A percentile compares a stretch with the other conserved stretches of the same genome.
Conservation (phyloP, 441 rosid species). For the Melastoma candidum region DNA sequence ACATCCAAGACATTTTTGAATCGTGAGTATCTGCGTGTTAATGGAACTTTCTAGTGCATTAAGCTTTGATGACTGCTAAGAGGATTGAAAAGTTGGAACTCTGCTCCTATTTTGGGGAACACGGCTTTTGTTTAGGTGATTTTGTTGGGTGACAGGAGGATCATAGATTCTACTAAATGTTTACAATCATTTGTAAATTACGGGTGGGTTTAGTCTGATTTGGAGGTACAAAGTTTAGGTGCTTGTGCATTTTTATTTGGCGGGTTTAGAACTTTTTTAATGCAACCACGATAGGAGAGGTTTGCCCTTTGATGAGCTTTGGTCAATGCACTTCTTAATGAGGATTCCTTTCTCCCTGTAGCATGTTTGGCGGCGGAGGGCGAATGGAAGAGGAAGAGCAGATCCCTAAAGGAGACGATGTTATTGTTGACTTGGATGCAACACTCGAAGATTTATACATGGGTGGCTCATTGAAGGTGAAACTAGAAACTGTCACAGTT, state of each 20-base stretch:
- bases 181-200: no score
- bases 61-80: neutral
- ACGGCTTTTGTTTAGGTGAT: neutral
- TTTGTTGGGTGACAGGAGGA: neutral
- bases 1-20: conserved; percentile 66
- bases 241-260: neutral
- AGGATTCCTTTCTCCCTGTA: conserved; percentile 9
- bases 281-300: no score
- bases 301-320: no score
- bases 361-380: conserved; percentile 78
- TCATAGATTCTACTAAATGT: no score
- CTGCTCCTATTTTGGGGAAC: neutral
- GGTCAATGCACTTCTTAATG: no score
- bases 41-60: neutral
- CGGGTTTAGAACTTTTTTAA: neutral
- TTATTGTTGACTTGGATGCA: conserved; percentile 85
- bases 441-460: conserved; percentile 86
- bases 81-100: neutral
- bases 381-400: conserved; percentile 81
- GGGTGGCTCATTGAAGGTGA: conserved; percentile 91
- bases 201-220: no score
- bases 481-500: conserved; percentile 7
- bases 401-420: conserved; percentile 82
- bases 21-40: conserved; percentile 23
- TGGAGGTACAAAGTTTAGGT: neutral